Base-by-base conservation (phyloP, 257 asterid genomes). In the Jacaranda copaia region DNA sequence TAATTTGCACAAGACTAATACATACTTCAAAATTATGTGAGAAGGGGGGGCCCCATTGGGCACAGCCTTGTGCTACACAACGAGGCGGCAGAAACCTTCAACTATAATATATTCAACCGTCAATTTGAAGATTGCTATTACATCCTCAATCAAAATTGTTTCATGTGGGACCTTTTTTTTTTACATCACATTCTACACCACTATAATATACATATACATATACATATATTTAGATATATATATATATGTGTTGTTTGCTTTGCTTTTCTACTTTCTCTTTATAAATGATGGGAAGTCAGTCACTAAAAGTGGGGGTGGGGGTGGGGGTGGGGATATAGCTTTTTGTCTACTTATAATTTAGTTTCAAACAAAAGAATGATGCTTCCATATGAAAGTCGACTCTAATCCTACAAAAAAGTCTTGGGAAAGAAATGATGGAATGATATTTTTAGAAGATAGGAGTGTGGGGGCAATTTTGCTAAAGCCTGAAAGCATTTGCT, bases 311-410 rank as follows among this genome's bases (percentile, higher is more conserved):
- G 62, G 61, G 32, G 53, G 2, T 6, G 68, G 55, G 48, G 60
- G 61, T n/a, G 53, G 2, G 3, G 68, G 55, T 38, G 60, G 19
- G 9, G 6, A 10, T 19, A 25, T 63, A 63, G 73, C 43, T 16
- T 68, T 68, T 71, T 69, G n/a, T 25, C 58, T 14, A 69, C 82
- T 81, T 40, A 4, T 40, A 7, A 40, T 25, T 25, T 25, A 40
- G 45, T 40, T 85, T 85, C 62, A 74, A 73, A 82, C 80, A 35
- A 58, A 74, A 40, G 79, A 86, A 83, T 86, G 87, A 83, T 81
- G 84, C 80, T 51, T 78, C 74, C 57, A 52, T 62, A 73, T 74
- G 81, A 74, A 79, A 79, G 73, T 70, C 52, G 20, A 25, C 32
- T 14, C 46, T 61, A 56, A 15, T 59, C 74, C 65, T 40, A 66